Conservation (phyloP, 2,329 filamentous ascomycete genomes). For the Colletotrichum liaoningense region DNA sequence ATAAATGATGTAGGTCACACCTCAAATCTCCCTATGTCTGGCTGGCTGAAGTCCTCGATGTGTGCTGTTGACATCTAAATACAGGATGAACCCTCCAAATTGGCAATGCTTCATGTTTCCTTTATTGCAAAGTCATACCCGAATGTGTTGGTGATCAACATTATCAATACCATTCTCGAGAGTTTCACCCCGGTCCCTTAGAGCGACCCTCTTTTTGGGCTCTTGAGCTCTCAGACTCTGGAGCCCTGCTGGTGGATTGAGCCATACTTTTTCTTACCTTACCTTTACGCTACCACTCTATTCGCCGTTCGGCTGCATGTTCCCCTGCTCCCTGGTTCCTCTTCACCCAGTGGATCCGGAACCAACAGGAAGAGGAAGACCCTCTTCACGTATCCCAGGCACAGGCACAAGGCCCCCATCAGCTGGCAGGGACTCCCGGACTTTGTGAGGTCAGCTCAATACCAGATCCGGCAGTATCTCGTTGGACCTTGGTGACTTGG, state of each 20-base stretch:
- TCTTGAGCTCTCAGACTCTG: background rate
- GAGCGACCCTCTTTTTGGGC: background rate
- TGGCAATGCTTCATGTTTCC: background rate
- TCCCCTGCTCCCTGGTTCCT: constrained; percentile 5
- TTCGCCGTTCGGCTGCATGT: constrained; percentile 4
- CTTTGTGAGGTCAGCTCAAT: constrained; percentile 25
- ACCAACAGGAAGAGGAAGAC: constrained; percentile 10
- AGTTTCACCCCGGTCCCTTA: background rate
- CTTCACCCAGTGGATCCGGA: constrained; percentile 18
- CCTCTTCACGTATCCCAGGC: background rate
- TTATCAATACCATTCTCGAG: constrained; percentile 26
- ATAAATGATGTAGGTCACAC: background rate
- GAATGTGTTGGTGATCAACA: constrained; percentile 24
- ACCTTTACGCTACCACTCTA: constrained; percentile 1
- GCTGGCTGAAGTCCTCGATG: background rate
- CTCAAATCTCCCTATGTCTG: background rate
- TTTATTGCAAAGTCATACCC: constrained; percentile 12
- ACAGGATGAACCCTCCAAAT: background rate
- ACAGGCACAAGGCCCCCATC: background rate
- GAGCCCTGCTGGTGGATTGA: constrained; percentile 21
- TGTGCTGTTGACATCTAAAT: background rate
- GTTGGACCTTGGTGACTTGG: constrained; percentile 10
- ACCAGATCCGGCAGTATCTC: constrained; percentile 21
- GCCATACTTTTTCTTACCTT: constrained; percentile 9
- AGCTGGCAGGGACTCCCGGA: constrained; percentile 13